These are phyloP conservation scores for Coniochaeta sp. DNA, from an alignment of 2,329 filamentous ascomycete species.

Conservation along the genomic window DNA sequence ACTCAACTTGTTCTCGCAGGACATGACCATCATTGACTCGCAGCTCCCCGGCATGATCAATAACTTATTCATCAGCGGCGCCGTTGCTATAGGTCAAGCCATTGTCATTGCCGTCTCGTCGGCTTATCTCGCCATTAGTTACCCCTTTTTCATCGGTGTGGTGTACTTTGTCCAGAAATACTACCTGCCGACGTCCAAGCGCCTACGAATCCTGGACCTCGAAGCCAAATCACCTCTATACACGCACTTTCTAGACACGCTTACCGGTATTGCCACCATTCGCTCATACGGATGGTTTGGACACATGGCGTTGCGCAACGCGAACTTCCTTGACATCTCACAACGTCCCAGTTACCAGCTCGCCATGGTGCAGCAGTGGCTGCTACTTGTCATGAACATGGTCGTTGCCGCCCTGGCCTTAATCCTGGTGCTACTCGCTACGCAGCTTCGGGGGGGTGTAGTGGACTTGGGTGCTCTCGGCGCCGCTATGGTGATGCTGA, in stretches of 20 bases:
- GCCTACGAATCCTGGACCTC: slow-evolving; percentile 36
- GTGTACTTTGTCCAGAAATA: slow-evolving; percentile 34
- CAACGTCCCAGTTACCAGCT: slow-evolving; percentile 24
- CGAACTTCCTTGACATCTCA: slow-evolving; percentile 17
- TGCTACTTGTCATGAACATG: slow-evolving; percentile 23
- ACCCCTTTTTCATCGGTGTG: slow-evolving; percentile 9
- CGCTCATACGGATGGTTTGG: slow-evolving; percentile 36
- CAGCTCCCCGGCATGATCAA: slow-evolving; percentile 1
- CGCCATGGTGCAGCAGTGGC: slow-evolving; percentile 21
- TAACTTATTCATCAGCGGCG: not conserved
- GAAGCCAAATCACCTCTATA: slow-evolving; percentile 35
- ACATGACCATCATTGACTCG: slow-evolving; percentile 7
- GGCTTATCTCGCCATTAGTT: slow-evolving; percentile 3
- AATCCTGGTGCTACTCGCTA: slow-evolving; percentile 18
- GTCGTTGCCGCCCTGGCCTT: slow-evolving; percentile 20
- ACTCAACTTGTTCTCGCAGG: slow-evolving; percentile 9
- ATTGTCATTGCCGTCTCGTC: slow-evolving; percentile 6
- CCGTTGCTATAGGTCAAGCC: not conserved
- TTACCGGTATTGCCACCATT: slow-evolving; percentile 33
- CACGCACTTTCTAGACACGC: slow-evolving; percentile 34
- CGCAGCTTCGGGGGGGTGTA: slow-evolving; percentile 9
- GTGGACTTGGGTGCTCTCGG: slow-evolving; percentile 12
- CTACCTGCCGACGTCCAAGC: slow-evolving; percentile 38
- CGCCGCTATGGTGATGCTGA: slow-evolving; percentile 20
- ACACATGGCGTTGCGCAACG: slow-evolving; percentile 21